These are phyloP conservation scores for Kalaharituber pfeilii DNA, from an alignment of 2,329 filamentous ascomycete species.

Conservation along the genomic window DNA sequence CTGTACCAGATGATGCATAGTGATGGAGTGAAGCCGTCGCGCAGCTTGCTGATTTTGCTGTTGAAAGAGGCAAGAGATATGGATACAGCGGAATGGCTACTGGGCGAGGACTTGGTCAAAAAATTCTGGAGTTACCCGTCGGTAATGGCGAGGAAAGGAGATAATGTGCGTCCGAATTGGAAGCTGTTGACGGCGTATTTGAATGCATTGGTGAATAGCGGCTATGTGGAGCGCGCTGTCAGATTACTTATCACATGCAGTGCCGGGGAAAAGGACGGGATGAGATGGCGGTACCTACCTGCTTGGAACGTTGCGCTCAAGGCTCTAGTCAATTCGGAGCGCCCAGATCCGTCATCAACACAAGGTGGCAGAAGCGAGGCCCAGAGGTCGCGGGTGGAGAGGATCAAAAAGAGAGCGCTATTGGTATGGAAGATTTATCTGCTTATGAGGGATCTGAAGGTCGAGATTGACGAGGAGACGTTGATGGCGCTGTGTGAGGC, in stretches of 20 bases:
- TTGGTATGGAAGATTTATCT: conserved; percentile 12
- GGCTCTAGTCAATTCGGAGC: conserved; percentile 1
- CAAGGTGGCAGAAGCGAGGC: neutral
- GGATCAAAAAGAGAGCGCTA: neutral
- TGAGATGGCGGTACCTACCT: conserved; percentile 6
- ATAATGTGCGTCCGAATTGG: neutral
- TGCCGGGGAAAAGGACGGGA: conserved; percentile 1
- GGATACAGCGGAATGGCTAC: conserved; percentile 4
- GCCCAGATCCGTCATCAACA: neutral
- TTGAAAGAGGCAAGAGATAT: conserved; percentile 2
- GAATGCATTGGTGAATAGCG: conserved; percentile 5
- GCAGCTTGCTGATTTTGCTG: neutral
- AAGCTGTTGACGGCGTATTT: conserved; percentile 13
- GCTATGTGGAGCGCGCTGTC: neutral
- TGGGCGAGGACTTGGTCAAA: conserved; percentile 3
- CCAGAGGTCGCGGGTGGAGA: neutral
- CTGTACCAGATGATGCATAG: conserved; percentile 16
- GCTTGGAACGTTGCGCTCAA: conserved; percentile 14
- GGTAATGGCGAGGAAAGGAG: neutral
- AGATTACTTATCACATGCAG: neutral
- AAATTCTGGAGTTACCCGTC: neutral
- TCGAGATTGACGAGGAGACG: conserved; percentile 7
- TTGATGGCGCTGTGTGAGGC: conserved; percentile 11
- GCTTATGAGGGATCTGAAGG: conserved; percentile 1
- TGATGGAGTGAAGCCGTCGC: conserved; percentile 2